Evolutionary conservation across 805 yeast species (phyloP).

Genomic region (Saccharomycopsis sp.): DNA sequence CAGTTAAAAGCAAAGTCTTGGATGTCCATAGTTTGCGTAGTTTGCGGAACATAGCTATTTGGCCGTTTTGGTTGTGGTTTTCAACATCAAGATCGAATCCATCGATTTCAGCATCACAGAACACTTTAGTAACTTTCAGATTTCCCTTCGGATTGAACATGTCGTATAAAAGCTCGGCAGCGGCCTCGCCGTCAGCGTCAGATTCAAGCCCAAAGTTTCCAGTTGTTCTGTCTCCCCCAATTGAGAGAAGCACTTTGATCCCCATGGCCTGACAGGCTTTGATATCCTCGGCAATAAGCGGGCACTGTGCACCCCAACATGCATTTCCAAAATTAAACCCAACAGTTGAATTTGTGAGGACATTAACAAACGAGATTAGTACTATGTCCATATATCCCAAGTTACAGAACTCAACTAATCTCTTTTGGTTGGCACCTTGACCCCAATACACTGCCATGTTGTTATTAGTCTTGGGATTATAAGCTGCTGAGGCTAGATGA

Average conservation of each 20-base stretch:
- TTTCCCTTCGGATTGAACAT: constrained; percentile 49
- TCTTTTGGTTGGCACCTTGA: constrained; percentile 45
- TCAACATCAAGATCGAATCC: constrained; percentile 19
- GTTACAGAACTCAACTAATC: constrained; percentile 45
- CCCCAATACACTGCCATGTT: constrained; percentile 71
- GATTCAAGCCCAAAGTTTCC: constrained; percentile 79
- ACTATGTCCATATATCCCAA: constrained; percentile 42
- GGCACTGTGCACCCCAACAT: constrained; percentile 27
- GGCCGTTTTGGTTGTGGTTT: constrained; percentile 41
- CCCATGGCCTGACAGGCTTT: constrained; percentile 68
- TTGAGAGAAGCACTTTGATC: constrained; percentile 66
- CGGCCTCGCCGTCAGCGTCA: constrained; percentile 56
- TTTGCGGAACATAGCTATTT: constrained; percentile 38
- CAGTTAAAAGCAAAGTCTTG: constrained; percentile 48
- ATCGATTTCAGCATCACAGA: constrained; percentile 14
- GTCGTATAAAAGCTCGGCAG: constrained; percentile 55
- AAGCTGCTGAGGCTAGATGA: constrained; percentile 25
- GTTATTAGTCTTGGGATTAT: constrained; percentile 31
- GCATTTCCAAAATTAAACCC: constrained; percentile 41
- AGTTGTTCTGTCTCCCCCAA: constrained; percentile 64
- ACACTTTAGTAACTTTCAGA: constrained; percentile 5
- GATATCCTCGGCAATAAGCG: constrained; percentile 58
- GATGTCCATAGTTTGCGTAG: constrained; percentile 31
- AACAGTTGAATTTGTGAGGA: constrained; percentile 35
- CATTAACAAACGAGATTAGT: constrained; percentile 22